Evolutionary conservation across 257 asterid species (phyloP).

Genomic region (Ligustrum vulgare): DNA sequence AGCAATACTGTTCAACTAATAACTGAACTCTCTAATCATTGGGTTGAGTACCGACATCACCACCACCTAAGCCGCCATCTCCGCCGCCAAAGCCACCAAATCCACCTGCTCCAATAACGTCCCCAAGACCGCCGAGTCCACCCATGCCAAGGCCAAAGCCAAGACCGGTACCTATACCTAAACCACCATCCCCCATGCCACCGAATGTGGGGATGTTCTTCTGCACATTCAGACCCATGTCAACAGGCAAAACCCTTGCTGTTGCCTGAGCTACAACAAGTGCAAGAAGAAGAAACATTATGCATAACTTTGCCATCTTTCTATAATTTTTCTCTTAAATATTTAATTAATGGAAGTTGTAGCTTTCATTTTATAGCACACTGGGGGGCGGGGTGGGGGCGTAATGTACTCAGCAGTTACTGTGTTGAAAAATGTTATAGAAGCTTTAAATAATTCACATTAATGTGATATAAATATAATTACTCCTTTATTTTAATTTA

Average conservation of each 20-base stretch:
- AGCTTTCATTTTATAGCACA: slow-evolving; percentile 26
- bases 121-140: slow-evolving; percentile 26
- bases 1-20: background rate
- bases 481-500: no score
- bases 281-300: slow-evolving; percentile 24
- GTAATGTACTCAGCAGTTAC: background rate
- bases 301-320: slow-evolving; percentile 30
- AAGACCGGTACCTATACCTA: slow-evolving; percentile 27
- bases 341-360: background rate
- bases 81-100: slow-evolving; percentile 16
- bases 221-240: slow-evolving; percentile 34
- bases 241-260: slow-evolving; percentile 39
- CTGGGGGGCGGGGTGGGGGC: slow-evolving; percentile 12
- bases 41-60: slow-evolving; percentile 27
- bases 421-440: no score
- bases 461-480: no score
- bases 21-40: slow-evolving; percentile 16
- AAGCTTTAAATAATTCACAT: no score
- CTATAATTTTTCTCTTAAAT: slow-evolving; percentile 1
- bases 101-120: background rate
- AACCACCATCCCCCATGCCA: slow-evolving; percentile 30
- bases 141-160: slow-evolving; percentile 13
- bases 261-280: slow-evolving; percentile 24
- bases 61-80: slow-evolving; percentile 23
- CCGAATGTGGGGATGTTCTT: slow-evolving; percentile 34